Evolutionary conservation across 306 rosid genomes (phyloP), one percentile per base, ranked within the genome.

Genomic region (Leucaena leucocephala): DNA sequence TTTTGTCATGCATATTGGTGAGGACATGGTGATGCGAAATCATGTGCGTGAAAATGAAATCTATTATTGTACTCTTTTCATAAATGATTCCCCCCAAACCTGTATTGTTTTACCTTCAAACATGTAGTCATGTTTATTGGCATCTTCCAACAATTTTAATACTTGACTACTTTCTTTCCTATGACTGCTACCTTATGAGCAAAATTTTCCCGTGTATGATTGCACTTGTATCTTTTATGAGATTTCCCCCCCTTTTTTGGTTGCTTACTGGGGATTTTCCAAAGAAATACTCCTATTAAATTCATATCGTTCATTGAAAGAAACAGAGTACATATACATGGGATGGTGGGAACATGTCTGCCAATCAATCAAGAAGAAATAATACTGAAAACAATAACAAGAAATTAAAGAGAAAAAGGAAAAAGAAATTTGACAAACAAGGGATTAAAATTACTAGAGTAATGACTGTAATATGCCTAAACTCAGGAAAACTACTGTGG

Each of bases 31-130:
- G 58, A 63, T 49, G 54, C 75, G 40, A 59, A 27, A 74, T 22
- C 33, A 2, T 0, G 15, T 12, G 19, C 73, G 49, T 77, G 27
- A 76, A 76, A 68, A 39, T 45, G 17, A 65, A 68, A 45, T 76
- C 39, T 71, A 43, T 82, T 65, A 58, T 77, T 61, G 80, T 71
- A 72, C 71, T 54, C 43, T 67, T 76, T 57, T 74, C 67, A 55
- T 72, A 50, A 50, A 46, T 50, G 19, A 72, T 35, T 33, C 33
- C 1, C 55, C 22, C n/a, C 15, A 22, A 50, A 19, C 49, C 65
- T 38, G 38, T n/a, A 2, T 19, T 16, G 35, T 52, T 36, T 72
- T 52, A n/a, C 45, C 5, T 78, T 78, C 72, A 35, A 65, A 21
- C 44, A 21, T 22, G 50, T 76, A 40, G 48, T 75, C 39, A 76